phyloP scores from a whole-genome alignment of 768 basidiomycete species.

The Trametes punicea region DNA sequence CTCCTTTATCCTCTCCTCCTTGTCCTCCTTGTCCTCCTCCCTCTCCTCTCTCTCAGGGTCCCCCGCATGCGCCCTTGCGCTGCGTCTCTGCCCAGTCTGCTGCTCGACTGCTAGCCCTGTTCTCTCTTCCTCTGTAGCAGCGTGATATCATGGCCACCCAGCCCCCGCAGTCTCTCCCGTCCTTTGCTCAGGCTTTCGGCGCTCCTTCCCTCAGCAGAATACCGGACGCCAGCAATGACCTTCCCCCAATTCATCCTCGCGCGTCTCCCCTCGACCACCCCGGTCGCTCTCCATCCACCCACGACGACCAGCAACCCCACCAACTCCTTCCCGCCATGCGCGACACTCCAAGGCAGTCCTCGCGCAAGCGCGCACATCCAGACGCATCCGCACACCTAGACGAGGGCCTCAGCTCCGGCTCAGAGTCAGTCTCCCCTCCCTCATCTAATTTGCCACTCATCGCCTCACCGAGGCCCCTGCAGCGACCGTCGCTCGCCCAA shows the following conservation, averaged over 20 bases:
- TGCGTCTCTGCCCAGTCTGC: neutral
- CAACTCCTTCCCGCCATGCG: conserved; percentile 16
- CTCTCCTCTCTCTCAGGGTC: conserved; percentile 1
- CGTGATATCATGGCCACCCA: conserved; percentile 47
- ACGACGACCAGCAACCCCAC: conserved; percentile 20
- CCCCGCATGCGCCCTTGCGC: conserved; percentile 13
- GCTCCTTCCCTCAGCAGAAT: conserved; percentile 50
- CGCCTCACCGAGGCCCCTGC: conserved; percentile 19
- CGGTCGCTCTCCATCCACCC: conserved; percentile 18
- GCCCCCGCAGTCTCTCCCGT: conserved; percentile 64
- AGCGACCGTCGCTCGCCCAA: conserved; percentile 44
- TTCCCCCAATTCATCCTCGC: conserved; percentile 64
- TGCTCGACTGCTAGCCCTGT: neutral
- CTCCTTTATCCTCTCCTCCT: conserved; percentile 1
- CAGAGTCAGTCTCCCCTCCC: conserved; percentile 41
- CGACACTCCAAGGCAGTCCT: conserved; percentile 18
- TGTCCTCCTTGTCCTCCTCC: conserved; percentile 3
- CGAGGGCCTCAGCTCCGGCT: conserved; percentile 36
- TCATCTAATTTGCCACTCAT: neutral
- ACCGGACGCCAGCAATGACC: conserved; percentile 46
- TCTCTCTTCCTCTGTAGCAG: conserved; percentile 1
- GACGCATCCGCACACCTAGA: conserved; percentile 25
- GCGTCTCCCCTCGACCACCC: conserved; percentile 28
- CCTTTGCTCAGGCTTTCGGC: conserved; percentile 76
- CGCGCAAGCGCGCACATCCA: conserved; percentile 29